Percentiles rank a stretch among this genome's conserved stretches.
phyloP scores from a whole-genome alignment of 129 eudicot genomes.

The Saposhnikovia divaricata region DNA sequence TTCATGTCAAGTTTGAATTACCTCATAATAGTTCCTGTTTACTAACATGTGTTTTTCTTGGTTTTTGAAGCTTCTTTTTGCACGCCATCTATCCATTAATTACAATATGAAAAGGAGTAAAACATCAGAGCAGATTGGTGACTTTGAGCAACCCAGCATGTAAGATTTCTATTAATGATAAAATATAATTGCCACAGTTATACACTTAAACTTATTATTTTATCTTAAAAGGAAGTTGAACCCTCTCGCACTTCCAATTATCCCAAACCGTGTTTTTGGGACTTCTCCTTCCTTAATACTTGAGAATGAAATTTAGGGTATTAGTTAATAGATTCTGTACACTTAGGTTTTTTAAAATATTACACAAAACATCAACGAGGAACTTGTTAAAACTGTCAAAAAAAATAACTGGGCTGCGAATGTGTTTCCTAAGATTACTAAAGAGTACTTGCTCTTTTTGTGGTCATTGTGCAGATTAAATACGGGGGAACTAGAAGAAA shows the following conservation, averaged over 20 bases:
- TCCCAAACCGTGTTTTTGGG: background rate
- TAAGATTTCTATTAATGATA: constrained; percentile 6
- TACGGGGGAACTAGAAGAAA: background rate
- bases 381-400: background rate
- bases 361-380: background rate
- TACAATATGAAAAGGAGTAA: constrained; percentile 16
- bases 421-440: background rate
- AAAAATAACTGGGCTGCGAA: background rate
- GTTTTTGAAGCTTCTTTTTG: constrained; percentile 26
- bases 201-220: no score
- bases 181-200: no score
- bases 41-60: background rate
- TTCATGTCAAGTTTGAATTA: background rate
- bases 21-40: background rate
- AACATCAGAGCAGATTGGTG: constrained; percentile 6
- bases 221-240: background rate
- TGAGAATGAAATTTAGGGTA: background rate
- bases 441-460: background rate
- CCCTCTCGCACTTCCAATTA: background rate
- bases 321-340: background rate
- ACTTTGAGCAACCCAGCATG: constrained; percentile 10
- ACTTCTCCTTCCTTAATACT: background rate
- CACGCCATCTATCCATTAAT: constrained; percentile 25
- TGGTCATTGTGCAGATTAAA: constrained; percentile 11
- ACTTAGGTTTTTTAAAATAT: background rate